phyloP scores from a whole-genome alignment of 2,329 filamentous ascomycete genomes.

The Scedosporium apiospermum region DNA sequence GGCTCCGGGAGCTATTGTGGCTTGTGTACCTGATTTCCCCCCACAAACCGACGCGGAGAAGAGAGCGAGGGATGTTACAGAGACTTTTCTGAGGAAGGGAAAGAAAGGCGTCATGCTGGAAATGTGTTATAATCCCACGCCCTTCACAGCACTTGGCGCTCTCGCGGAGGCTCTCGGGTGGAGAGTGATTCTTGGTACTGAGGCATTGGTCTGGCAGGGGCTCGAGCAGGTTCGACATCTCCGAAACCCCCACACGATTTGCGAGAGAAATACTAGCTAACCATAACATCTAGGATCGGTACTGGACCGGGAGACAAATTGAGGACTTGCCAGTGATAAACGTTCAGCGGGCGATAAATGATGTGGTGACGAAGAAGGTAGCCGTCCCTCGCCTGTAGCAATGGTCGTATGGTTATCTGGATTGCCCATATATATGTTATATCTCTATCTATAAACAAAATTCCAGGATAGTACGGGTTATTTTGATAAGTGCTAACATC shows the following conservation, averaged over 20 bases:
- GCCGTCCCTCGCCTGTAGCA: too few species aligned
- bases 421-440: too few species aligned
- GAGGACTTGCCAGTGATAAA: conserved; percentile 49
- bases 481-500: too few species aligned
- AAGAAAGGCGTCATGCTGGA: conserved; percentile 63
- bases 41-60: conserved; percentile 56
- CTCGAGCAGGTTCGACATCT: conserved; percentile 44
- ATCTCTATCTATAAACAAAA: too few species aligned
- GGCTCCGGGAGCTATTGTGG: conserved; percentile 57
- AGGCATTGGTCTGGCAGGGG: conserved; percentile 70
- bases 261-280: conserved; percentile 8
- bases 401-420: too few species aligned
- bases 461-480: too few species aligned
- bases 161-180: conserved; percentile 54
- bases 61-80: conserved; percentile 45
- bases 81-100: conserved; percentile 34
- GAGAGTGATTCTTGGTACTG: conserved; percentile 67
- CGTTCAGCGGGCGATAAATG: conserved; percentile 38
- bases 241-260: background rate
- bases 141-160: conserved; percentile 56
- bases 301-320: conserved; percentile 55
- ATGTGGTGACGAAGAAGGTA: conserved; percentile 3
- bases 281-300: conserved; percentile 23
- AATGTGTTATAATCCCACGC: conserved; percentile 75
- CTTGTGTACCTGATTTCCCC: conserved; percentile 69